These are phyloP conservation scores for Penicillium silybi DNA, from an alignment of 495 filamentous ascomycete genomes.

Conservation along the genomic window DNA sequence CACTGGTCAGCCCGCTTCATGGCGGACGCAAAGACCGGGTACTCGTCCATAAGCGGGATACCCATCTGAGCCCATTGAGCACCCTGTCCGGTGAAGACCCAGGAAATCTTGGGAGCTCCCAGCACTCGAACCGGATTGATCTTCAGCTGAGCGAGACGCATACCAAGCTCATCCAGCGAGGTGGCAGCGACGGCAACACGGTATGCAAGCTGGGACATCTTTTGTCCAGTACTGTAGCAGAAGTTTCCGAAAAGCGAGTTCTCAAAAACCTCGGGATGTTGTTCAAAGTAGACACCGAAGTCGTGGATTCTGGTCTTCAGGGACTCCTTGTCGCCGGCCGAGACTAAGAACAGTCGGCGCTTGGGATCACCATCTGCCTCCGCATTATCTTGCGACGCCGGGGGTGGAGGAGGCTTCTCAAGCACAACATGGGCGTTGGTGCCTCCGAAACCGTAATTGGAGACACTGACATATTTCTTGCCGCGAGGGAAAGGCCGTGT, in stretches of 20 bases:
- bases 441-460: conserved; percentile 63
- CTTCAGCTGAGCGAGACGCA: conserved; percentile 24
- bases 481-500: conserved; percentile 25
- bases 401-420: conserved; percentile 15
- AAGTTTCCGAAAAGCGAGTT: conserved; percentile 26
- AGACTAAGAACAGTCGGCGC: conserved; percentile 25
- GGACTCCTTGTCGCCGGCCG: conserved; percentile 29
- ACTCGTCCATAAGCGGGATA: conserved; percentile 22
- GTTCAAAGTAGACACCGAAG: conserved; percentile 30
- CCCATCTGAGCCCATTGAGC: conserved; percentile 42
- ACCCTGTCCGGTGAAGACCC: conserved; percentile 42
- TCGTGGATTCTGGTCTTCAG: conserved; percentile 21
- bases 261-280: conserved; percentile 30
- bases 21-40: conserved; percentile 20
- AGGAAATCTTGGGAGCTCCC: conserved; percentile 16
- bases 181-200: conserved; percentile 22
- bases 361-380: conserved; percentile 20
- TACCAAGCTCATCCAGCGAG: conserved; percentile 22
- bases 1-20: conserved; percentile 16
- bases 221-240: conserved; percentile 26
- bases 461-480: conserved; percentile 42
- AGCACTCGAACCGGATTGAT: conserved; percentile 17
- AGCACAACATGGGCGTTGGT: conserved; percentile 59
- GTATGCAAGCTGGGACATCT: conserved; percentile 25
- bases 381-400: conserved; percentile 5